Base-by-base conservation (phyloP, 2,329 filamentous ascomycete genomes). In the Dryadomyces quercivorus region DNA sequence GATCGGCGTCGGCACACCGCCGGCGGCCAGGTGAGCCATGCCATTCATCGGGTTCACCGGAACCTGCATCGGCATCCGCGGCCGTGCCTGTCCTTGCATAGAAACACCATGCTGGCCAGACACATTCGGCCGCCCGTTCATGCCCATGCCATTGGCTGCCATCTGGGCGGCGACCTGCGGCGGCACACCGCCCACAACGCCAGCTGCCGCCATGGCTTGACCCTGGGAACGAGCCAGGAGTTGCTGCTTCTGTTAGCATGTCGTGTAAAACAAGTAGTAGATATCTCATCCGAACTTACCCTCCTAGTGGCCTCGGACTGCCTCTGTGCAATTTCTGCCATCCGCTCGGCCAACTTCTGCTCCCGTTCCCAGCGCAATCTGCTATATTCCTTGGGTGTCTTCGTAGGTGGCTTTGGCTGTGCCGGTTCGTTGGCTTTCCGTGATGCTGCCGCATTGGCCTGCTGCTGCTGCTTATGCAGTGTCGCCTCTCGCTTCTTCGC, bases 401-500 rank as follows among this genome's bases (percentile, higher is more conserved):
- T 88, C 64, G 67, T 79, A 64, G 66, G 78, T 61, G 70, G 65
- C 52, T 64, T 68, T 52, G 71, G 73, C 50, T 75, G 71, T 18
- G 72, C 68, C 16, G 70, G 65, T 63, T 95, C 88, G 57, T 86
- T 86, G 15, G 82, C 78, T 68, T 96, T 96, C 54, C 93, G 84
- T 67, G 88, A 82, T 36, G 86, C 86, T 50, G 88, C 88, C 55
- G 89, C 80, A 58, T 81, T 80, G 12, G 84, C 80, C 57, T 82
- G 78, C 65, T 96, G 89, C 64, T 92, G 86, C 65, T 93, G 88
- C 72, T 97, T 97, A 65, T 93, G 89, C 31, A 82, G 73, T 26
- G 81, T 78, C 12, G 86, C 86, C 70, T 98, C 93, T 26, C 92
- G 82, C 70, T 96, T 97, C 75, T 95, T 94, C 1, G 91, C 91